A percentile compares a stretch with the other conserved stretches of the same genome.
These are phyloP conservation scores for Yamagishiella unicocca DNA, from an alignment of 139 green algal species.

Conservation along the genomic window DNA sequence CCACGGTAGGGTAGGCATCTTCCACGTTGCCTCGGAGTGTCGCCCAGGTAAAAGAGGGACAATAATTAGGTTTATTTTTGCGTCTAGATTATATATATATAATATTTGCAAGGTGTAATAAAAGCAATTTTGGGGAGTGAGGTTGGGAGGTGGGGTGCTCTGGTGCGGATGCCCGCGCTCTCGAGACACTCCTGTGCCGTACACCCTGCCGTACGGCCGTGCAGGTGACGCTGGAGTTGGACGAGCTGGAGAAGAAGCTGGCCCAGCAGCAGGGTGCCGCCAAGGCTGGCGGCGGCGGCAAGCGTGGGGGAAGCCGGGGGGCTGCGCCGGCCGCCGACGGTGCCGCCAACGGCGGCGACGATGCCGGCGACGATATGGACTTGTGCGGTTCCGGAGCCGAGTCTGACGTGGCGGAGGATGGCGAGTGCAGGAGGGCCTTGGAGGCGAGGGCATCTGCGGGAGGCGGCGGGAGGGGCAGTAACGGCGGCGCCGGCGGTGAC, in stretches of 20 bases:
- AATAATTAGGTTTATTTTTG: no score
- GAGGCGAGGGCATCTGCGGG: not conserved
- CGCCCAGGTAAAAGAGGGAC: no score
- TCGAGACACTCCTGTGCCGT: no score
- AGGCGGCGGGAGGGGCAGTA: not conserved
- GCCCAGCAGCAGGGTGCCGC: constrained; percentile 1
- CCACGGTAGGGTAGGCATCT: no score
- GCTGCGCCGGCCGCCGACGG: not conserved
- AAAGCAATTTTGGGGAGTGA: no score
- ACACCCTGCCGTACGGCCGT: not conserved
- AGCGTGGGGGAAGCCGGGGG: no score
- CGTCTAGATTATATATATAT: no score
- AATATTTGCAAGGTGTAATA: no score
- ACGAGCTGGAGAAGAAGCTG: not conserved
- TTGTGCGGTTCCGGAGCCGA: not conserved
- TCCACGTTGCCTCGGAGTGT: no score
- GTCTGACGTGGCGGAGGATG: not conserved
- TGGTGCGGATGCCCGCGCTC: no score
- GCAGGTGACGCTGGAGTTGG: not conserved
- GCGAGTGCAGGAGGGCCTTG: not conserved
- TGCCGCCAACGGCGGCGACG: not conserved
- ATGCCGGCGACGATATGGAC: constrained; percentile 20
- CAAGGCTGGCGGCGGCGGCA: not conserved
- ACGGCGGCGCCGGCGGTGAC: not conserved
- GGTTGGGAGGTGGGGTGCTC: no score